Conservation (phyloP, 2,329 filamentous ascomycete genomes). For the Ophiostoma sp. region DNA sequence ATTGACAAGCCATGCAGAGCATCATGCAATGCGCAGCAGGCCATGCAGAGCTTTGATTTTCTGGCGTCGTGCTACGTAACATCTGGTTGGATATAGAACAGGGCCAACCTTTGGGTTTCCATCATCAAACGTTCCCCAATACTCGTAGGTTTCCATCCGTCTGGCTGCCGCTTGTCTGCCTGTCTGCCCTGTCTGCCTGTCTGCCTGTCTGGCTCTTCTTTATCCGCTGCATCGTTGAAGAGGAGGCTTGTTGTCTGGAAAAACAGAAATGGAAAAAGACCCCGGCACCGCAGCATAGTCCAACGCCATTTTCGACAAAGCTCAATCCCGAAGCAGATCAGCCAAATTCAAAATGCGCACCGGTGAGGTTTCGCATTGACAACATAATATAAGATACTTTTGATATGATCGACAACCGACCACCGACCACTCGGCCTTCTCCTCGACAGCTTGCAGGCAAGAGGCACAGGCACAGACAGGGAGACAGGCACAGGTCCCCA, state of each 20-base stretch:
- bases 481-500: too few species aligned
- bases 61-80: background rate
- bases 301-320: background rate
- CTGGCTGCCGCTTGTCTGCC: too few species aligned
- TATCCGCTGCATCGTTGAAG: too few species aligned
- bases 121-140: too few species aligned
- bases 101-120: too few species aligned
- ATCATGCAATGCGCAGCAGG: background rate
- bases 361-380: background rate
- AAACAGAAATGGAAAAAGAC: background rate
- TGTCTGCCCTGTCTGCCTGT: too few species aligned
- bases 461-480: too few species aligned
- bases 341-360: background rate
- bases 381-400: background rate
- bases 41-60: background rate
- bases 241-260: too few species aligned
- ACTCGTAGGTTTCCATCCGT: too few species aligned
- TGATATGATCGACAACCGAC: background rate
- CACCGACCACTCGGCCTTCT: background rate
- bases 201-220: background rate
- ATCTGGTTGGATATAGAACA: background rate
- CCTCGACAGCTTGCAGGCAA: background rate
- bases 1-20: background rate
- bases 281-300: background rate
- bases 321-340: background rate